Base-by-base conservation (phyloP, 768 basidiomycete species). In the Kwoniella heveanensis region DNA sequence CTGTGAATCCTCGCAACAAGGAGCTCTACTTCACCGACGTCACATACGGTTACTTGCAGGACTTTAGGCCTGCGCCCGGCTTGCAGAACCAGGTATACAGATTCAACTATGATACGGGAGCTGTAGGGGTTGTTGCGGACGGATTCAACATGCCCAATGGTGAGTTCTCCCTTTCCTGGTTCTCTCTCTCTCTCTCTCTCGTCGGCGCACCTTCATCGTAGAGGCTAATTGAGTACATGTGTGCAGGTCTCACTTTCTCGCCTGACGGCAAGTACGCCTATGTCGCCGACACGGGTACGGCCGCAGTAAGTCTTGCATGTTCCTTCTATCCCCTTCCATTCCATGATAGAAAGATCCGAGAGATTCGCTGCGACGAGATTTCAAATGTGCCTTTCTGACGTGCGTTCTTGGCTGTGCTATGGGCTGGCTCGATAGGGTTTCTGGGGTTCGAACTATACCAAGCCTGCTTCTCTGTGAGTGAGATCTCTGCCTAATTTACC, bases 51-150 rank as follows among this genome's bases (percentile, higher is more conserved):
- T 88, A 83, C 69, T 57, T 88, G 32, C 85, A 86, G 62, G 81
- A 83, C 52, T 91, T 90, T 83, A 85, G 89, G 53, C 85, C 88
- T 0, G 67, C 80, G 4, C 89, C 88, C 7, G 82, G 86, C 49
- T 73, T 90, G 54, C 90, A 88, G 2, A 87, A 84, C 51, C 89
- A 91, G 70, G 88, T 91, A 17, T 92, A 93, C 76, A 84, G 88
- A 13, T 86, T 90, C 70, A 86, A 90, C 72, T 86, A 88, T 9
- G 81, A 82, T 1, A 88, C 87, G 0, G 84, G 88, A 3, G 78
- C 84, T 29, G 85, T 91, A 6, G 84, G 85, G 2, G 87, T 88
- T 8, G 88, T 90, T 2, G 90, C 91, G 1, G 88, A 89, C 66
- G 88, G 86, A n/a, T 88, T 91, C 71, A 83, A 84, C 62, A 84